Evolutionary conservation across 2,329 filamentous ascomycete species (phyloP).

Genomic region (Talaromyces islandicus): DNA sequence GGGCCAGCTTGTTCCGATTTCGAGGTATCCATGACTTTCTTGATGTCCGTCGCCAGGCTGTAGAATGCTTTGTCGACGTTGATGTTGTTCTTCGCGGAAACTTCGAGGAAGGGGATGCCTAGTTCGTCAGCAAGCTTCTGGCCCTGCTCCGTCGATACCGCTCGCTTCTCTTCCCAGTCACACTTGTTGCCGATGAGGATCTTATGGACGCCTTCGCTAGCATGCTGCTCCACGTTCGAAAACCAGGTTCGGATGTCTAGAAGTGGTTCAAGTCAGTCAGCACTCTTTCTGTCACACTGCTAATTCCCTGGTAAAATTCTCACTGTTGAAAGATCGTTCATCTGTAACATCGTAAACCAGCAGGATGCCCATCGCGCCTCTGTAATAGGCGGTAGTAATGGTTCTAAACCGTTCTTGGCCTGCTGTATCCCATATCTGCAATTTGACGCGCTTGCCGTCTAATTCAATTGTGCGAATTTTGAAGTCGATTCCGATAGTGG

Average conservation of each 20-base stretch:
- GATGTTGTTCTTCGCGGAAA: constrained; percentile 98
- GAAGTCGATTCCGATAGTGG: constrained; percentile 99
- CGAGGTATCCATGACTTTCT: constrained; percentile 93
- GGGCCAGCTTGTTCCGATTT: constrained; percentile 63
- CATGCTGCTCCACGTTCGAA: constrained; percentile 96
- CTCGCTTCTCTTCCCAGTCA: constrained; percentile 99
- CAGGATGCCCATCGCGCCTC: constrained; percentile 96
- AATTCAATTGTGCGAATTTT: constrained; percentile 99
- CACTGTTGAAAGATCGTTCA: constrained; percentile 91
- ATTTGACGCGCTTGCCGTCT: constrained; percentile 96
- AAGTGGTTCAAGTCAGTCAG: background rate
- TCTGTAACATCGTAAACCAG: constrained; percentile 98
- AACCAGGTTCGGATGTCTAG: constrained; percentile 99
- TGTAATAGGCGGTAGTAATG: constrained; percentile 97
- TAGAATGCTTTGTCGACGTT: constrained; percentile 99
- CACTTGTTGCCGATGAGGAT: constrained; percentile 99
- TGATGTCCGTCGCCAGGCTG: constrained; percentile 90
- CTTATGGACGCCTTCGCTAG: constrained; percentile 98
- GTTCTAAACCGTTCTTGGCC: constrained; percentile 98
- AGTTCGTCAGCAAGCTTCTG: constrained; percentile 92
- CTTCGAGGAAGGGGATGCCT: constrained; percentile 96
- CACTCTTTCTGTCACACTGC: background rate
- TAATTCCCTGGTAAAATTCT: constrained; percentile 27
- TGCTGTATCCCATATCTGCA: constrained; percentile 99
- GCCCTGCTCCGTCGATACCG: constrained; percentile 85